Conservation (phyloP, 805 yeast species). For the Ogataea pilisensis region DNA sequence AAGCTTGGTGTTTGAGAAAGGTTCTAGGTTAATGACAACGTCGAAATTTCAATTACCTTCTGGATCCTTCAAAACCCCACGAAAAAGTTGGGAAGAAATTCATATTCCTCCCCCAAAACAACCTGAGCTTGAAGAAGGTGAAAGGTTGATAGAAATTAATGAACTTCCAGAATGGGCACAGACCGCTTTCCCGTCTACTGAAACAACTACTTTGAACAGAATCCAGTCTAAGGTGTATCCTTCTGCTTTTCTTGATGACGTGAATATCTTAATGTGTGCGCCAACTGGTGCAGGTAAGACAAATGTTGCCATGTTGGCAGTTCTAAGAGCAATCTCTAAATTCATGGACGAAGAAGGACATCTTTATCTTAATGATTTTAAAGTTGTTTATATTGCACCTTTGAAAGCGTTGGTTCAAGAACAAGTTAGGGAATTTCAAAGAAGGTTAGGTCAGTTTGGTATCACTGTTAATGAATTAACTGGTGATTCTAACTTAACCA, state of each 20-base stretch:
- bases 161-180: conserved; percentile 82
- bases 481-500: conserved; percentile 80
- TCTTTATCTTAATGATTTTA: conserved; percentile 54
- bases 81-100: conserved; percentile 78
- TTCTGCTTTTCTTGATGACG: conserved; percentile 66
- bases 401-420: conserved; percentile 93
- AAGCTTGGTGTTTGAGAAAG: conserved; percentile 64
- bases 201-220: conserved; percentile 66
- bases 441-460: conserved; percentile 62
- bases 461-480: conserved; percentile 80
- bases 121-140: conserved; percentile 32
- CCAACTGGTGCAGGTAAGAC: conserved; percentile 99
- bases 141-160: conserved; percentile 50
- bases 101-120: conserved; percentile 83
- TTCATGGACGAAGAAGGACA: conserved; percentile 46
- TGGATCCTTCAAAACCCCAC: conserved; percentile 75
- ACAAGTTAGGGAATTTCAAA: conserved; percentile 80
- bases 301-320: conserved; percentile 86
- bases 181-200: conserved; percentile 63
- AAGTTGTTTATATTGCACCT: conserved; percentile 88
- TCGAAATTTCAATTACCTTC: conserved; percentile 71
- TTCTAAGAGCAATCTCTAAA: conserved; percentile 57
- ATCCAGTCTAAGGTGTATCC: conserved; percentile 83
- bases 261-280: conserved; percentile 82
- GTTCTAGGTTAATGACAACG: conserved; percentile 62